Evolutionary conservation across 331 rosid species (phyloP), one percentile per base, ranked within the genome.

Genomic region (Saraca asoca): DNA sequence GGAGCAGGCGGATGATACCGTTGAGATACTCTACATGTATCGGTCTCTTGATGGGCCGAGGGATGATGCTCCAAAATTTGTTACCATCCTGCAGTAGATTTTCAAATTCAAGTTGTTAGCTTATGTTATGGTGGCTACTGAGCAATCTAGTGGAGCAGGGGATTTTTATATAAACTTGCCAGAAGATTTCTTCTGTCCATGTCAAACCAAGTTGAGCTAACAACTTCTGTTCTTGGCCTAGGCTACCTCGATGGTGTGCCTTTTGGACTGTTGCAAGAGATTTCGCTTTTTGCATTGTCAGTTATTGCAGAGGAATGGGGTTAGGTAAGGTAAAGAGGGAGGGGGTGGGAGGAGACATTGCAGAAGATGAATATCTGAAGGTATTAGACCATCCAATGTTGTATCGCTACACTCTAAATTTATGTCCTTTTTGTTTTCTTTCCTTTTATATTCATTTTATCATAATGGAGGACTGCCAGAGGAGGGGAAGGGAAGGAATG

Each of bases 11-110:
- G 81, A 65, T 35, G 83, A 82, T 10, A 14, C 52, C 58, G 74
- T 84, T 51, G 86, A 78, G 72, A 68, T 48, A 46, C 53, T 90
- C 54, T 90, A 90, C 70, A 87, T 90, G 96, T 90, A 90, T 63
- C 85, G 96, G 15, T 90, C 96, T 66, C 89, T 90, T 5, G 96
- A 87, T 56, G 74, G 91, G 9, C 90, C 85, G 5, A 77, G 96
- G 72, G 81, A 76, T 17, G 91, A 90, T 74, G 75, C 83, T 73
- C 95, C 96, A 2, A 24, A 49, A 66, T 62, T 5, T 64, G 96
- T 90, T 68, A 80, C 78, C 35, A 85, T 90, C 78, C 69, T 87
- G 60, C 78, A 70, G 64, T 81, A 64, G 59, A 31, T 15, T 39
- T 66, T 69, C 67, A 65, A 64, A 12, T 60, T 66, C 33, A 68